phyloP scores from a whole-genome alignment of 495 filamentous ascomycete genomes.

The Oidiodendron maius region DNA sequence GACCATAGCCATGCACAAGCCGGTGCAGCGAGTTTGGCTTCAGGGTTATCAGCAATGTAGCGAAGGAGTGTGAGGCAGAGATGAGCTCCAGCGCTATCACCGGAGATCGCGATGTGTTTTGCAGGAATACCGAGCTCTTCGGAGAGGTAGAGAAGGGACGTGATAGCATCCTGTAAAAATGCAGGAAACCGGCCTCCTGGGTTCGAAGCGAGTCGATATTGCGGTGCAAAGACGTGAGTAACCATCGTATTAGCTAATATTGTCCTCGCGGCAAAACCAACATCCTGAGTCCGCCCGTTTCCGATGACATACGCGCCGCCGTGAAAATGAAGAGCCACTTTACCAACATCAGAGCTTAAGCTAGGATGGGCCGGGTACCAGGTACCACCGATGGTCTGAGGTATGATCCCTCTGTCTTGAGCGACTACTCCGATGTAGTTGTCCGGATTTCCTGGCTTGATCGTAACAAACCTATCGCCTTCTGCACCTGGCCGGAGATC shows the following conservation, averaged over 20 bases:
- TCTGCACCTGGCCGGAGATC: constrained; percentile 29
- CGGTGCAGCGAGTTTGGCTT: constrained; percentile 11
- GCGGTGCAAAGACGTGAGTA: constrained; percentile 24
- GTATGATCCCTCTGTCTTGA: constrained; percentile 10
- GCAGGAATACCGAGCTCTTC: constrained; percentile 26
- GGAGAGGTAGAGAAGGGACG: constrained; percentile 35
- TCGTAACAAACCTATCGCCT: constrained; percentile 25
- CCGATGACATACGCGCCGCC: constrained; percentile 43
- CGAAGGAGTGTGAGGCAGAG: constrained; percentile 35
- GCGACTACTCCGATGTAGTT: constrained; percentile 11
- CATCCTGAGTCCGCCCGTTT: constrained; percentile 31
- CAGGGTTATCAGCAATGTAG: constrained; percentile 24
- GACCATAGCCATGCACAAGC: constrained; percentile 21
- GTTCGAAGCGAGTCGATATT: constrained; percentile 34
- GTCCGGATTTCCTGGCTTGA: constrained; percentile 17
- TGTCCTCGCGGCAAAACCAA: constrained; percentile 27
- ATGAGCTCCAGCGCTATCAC: constrained; percentile 39
- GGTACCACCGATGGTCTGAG: constrained; percentile 12
- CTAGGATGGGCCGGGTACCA: constrained; percentile 17
- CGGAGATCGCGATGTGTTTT: constrained; percentile 32
- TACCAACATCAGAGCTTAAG: not conserved
- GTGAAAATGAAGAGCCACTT: constrained; percentile 44
- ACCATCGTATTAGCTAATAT: constrained; percentile 17
- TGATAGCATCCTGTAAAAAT: constrained; percentile 38
- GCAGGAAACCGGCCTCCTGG: constrained; percentile 35